phyloP scores from a whole-genome alignment of 1,284 basidiomycete species.

The Boletus smithii region DNA sequence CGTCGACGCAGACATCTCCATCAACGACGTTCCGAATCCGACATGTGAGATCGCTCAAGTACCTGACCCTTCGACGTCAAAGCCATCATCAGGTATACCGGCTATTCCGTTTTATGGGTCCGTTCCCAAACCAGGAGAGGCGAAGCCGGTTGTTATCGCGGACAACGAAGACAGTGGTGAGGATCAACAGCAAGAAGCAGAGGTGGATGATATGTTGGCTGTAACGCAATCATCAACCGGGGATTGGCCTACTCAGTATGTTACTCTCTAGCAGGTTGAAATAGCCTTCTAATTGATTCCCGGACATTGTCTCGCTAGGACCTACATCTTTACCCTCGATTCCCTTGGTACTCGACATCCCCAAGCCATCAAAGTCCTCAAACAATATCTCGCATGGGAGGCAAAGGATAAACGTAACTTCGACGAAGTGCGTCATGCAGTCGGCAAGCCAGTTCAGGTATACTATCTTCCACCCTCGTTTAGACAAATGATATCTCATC shows the following conservation, averaged over 20 bases:
- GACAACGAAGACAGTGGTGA: constrained; percentile 30
- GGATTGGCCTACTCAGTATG: constrained; percentile 22
- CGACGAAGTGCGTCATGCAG: constrained; percentile 41
- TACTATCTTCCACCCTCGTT: constrained; percentile 10
- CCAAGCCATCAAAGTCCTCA: constrained; percentile 59
- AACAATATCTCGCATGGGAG: constrained; percentile 72
- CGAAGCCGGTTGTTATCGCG: constrained; percentile 6
- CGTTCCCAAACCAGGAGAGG: constrained; percentile 15
- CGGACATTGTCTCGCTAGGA: constrained; percentile 41
- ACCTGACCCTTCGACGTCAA: constrained; percentile 5
- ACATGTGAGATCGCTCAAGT: neutral
- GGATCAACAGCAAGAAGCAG: constrained; percentile 33
- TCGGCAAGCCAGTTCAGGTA: constrained; percentile 49
- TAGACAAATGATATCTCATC: neutral
- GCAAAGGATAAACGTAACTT: constrained; percentile 72
- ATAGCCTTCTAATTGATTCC: neutral
- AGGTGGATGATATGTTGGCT: constrained; percentile 32
- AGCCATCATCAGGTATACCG: constrained; percentile 16
- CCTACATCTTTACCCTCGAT: constrained; percentile 83
- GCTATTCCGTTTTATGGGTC: constrained; percentile 35
- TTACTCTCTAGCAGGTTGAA: neutral
- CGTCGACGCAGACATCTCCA: constrained; percentile 16
- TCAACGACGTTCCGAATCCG: neutral
- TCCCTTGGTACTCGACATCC: constrained; percentile 75
- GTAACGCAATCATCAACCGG: constrained; percentile 15